Base-by-base conservation (phyloP, 495 filamentous ascomycete species). In the Penicillium lividum region DNA sequence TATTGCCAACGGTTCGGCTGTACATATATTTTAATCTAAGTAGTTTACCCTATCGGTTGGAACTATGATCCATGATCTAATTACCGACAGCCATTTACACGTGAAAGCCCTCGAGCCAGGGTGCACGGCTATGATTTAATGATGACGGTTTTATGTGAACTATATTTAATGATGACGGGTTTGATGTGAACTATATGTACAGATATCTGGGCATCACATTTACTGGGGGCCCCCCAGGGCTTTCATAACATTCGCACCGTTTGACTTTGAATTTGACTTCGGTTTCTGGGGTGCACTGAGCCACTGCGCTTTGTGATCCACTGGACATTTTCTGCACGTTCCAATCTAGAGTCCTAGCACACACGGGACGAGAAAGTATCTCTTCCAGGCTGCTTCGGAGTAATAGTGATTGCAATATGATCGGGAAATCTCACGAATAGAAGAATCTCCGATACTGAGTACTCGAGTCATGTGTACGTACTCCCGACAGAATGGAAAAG, bases 281-380 rank as follows among this genome's bases (percentile, higher is more conserved):
- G 22, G 1, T 22, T 30, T 49, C 25, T 47, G 46, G 13, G 33
- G 38, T 2, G 31, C 40, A 18, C 54, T 34, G 30, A 56, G 38
- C 15, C 9, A 53, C 33, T 27, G 40, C 56, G 53, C 59, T 62
- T 22, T 57, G 63, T 62, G 59, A 62, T 65, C 53, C 56, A 53
- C 54, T 48, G 40, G 52, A 30, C 50, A 60, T 54, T 42, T 43
- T 61, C 59, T 62, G 65, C 65, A 68, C 59, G 59, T 65, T 68
- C 65, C 59, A 59, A 51, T 30, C 38, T 53, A 25, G 27, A 60
- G 61, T 62, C 59, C 47, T 51, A 61, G 60, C 56, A 56, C 38
- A 58, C 64, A 60, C 57, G 46, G 46, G 10, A 49, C 46, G 15
- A 11, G 5, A 40, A 40, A 30, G 46, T 49, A 33, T 49, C 46